These are phyloP conservation scores for Hsuehochloa calcarea DNA, from an alignment of 176 grass and related monocot genomes.

Conservation along the genomic window DNA sequence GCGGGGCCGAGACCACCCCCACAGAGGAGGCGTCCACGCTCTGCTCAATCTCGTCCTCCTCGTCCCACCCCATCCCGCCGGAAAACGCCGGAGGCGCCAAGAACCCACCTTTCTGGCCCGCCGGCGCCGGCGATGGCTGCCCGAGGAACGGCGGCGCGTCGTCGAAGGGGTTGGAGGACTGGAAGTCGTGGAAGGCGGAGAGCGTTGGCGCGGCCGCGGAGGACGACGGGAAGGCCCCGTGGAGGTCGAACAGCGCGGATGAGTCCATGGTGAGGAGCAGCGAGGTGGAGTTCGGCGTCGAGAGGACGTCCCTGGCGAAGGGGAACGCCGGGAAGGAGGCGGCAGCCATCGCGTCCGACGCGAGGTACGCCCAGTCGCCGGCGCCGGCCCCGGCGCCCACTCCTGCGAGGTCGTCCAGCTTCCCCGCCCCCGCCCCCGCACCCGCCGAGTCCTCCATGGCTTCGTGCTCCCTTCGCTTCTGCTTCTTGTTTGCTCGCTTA, in stretches of 20 bases:
- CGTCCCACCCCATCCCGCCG: slow-evolving; percentile 31
- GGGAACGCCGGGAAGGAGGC: slow-evolving; percentile 35
- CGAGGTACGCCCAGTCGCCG: slow-evolving; percentile 48
- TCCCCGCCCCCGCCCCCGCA: slow-evolving; percentile 21
- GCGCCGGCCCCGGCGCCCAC: neutral
- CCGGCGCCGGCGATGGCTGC: neutral
- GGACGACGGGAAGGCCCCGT: slow-evolving; percentile 36
- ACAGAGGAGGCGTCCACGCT: slow-evolving; percentile 58
- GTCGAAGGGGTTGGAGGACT: slow-evolving; percentile 44
- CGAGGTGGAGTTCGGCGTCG: slow-evolving; percentile 30
- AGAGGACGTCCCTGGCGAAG: slow-evolving; percentile 27
- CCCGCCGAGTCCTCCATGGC: slow-evolving; percentile 44
- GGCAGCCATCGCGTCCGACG: slow-evolving; percentile 30
- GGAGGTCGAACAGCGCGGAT: slow-evolving; percentile 46
- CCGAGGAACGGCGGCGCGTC: slow-evolving; percentile 39
- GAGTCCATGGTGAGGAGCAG: slow-evolving; percentile 49
- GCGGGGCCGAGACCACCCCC: slow-evolving; percentile 29
- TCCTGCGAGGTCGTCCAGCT: slow-evolving; percentile 32
- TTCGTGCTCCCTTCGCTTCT: neutral
- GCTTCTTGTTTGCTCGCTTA: neutral
- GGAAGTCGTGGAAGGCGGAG: slow-evolving; percentile 41
- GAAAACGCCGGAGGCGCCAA: slow-evolving; percentile 20
- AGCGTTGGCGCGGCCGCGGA: slow-evolving; percentile 29
- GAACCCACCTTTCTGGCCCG: slow-evolving; percentile 24
- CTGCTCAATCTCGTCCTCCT: slow-evolving; percentile 41